Base-by-base conservation (phyloP, 352 stramenopile species). In the Globisporangium nodosum region DNA sequence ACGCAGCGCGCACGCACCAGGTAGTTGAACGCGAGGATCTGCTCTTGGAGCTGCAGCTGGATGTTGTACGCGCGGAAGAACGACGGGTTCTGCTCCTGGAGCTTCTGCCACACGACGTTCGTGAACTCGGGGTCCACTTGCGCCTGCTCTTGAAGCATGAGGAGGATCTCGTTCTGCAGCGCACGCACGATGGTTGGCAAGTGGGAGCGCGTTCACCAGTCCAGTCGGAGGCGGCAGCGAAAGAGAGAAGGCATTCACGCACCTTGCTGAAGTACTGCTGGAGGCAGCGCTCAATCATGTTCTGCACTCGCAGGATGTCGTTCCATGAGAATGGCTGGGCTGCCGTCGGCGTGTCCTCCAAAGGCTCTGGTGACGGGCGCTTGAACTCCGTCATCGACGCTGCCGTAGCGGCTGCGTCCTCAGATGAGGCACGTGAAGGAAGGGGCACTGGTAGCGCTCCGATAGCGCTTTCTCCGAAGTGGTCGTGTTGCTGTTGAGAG, bases 1-100 rank as follows among this genome's bases (percentile, higher is more conserved):
- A 37, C 33, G 33, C 8, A 37, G 33, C 21, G 27, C 46, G 13
- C 50, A 35, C 61, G 47, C 75, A 97, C 88, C 33, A 97, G 68
- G 61, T 96, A 97, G 70, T 97, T 97, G 65, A 96, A 97, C 9
- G 87, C 78, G 16, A 92, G 61, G 57, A 97, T 92, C 62, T 97
- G 90, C 51, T 97, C 90, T 64, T 92, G 92, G 8, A 97, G 74
- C 60, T 90, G 78, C 15, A 97, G 69, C 40, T 92, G 83, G 20
- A 94, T 56, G 40, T 69, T 74, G 62, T 97, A 97, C 1, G 85
- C 84, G 12, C 80, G 71, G 56, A 97, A 97, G 58, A 97, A 97
- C 6, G 76, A 78, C 15, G 85, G 79, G 43, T 97, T 97, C 61
- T 96, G 88, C 54, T 97, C 85, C 58, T 96, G 83, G 7, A 97